These are phyloP conservation scores for Ogataea methanolica DNA, from an alignment of 805 yeast species.

Conservation along the genomic window DNA sequence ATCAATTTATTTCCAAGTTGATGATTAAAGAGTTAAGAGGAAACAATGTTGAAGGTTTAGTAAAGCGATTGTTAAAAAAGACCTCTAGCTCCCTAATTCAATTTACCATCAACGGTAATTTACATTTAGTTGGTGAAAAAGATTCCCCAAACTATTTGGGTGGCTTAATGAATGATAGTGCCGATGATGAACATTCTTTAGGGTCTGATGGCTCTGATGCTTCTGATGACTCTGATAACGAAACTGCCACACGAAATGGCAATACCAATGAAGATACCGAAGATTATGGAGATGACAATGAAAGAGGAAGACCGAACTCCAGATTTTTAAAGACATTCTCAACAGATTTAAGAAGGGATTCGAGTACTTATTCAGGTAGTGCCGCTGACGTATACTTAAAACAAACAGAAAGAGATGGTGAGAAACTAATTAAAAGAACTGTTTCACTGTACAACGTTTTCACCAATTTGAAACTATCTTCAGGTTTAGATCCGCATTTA, in stretches of 20 bases:
- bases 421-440: slow-evolving; percentile 15
- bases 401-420: slow-evolving; percentile 21
- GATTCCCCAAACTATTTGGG: slow-evolving; percentile 22
- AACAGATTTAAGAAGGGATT: neutral
- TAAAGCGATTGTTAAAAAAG: slow-evolving; percentile 46
- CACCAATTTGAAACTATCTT: slow-evolving; percentile 9
- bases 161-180: slow-evolving; percentile 10
- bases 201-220: neutral
- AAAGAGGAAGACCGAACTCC: slow-evolving; percentile 1
- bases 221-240: neutral
- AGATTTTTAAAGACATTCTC: neutral
- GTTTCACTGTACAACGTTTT: slow-evolving; percentile 13
- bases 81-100: slow-evolving; percentile 55
- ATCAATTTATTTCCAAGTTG: slow-evolving; percentile 53
- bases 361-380: slow-evolving; percentile 6
- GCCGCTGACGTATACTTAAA: slow-evolving; percentile 13
- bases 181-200: slow-evolving; percentile 12
- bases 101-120: slow-evolving; percentile 57
- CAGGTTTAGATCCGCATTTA: slow-evolving; percentile 15
- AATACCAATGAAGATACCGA: neutral
- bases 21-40: slow-evolving; percentile 45
- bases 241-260: neutral
- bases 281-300: neutral
- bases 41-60: slow-evolving; percentile 41
- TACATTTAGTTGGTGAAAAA: slow-evolving; percentile 43